These are phyloP conservation scores for Olyra latifolia DNA, from an alignment of 176 grass and related monocot species.

Conservation along the genomic window DNA sequence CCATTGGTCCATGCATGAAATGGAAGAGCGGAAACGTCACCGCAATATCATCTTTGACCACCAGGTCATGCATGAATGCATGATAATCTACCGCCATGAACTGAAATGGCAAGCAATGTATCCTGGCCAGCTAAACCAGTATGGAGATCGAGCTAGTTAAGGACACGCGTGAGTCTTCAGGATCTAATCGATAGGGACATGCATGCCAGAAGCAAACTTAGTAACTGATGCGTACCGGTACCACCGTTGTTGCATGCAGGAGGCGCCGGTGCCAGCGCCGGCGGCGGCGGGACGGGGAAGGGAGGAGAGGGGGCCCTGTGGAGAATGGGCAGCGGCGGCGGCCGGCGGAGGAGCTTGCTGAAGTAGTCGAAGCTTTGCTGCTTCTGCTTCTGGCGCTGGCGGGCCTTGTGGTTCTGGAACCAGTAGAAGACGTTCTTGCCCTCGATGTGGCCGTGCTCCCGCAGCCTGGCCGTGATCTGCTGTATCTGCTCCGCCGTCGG, in stretches of 20 bases:
- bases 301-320: background rate
- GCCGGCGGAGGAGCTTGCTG: conserved; percentile 50
- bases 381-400: conserved; percentile 72
- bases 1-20: conserved; percentile 5
- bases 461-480: conserved; percentile 62
- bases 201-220: conserved; percentile 19
- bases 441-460: conserved; percentile 75
- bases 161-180: background rate
- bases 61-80: background rate
- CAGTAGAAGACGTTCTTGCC: conserved; percentile 97
- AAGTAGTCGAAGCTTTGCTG: conserved; percentile 82
- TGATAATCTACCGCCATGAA: background rate
- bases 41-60: conserved; percentile 22
- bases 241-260: conserved; percentile 27
- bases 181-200: background rate
- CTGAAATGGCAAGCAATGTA: conserved; percentile 1
- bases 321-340: conserved; percentile 37
- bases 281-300: background rate
- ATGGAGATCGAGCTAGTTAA: background rate
- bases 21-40: background rate
- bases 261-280: background rate
- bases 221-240: background rate
- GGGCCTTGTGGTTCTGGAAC: conserved; percentile 95
- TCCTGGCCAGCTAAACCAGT: background rate
- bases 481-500: conserved; percentile 81